Conservation (phyloP, 345 rosid species). For the Brassica incana region DNA sequence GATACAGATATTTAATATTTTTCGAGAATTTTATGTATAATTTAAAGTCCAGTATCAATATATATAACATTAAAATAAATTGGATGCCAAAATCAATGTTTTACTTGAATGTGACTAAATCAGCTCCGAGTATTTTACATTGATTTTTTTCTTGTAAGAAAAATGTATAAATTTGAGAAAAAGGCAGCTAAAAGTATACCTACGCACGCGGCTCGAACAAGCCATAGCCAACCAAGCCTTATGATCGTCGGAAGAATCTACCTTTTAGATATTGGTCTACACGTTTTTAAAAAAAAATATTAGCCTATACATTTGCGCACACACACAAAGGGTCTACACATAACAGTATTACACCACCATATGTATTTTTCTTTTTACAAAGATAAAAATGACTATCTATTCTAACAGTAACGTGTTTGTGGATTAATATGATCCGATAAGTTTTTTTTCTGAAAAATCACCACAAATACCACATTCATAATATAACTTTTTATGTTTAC, state of each 20-base stretch:
- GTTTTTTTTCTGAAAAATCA: not conserved
- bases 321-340: not conserved
- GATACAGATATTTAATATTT: too few relatives aligned
- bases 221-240: slow-evolving; percentile 14
- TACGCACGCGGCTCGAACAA: not conserved
- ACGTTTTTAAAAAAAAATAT: not conserved
- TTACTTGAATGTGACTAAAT: too few relatives aligned
- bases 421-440: not conserved
- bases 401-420: not conserved
- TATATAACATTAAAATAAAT: too few relatives aligned
- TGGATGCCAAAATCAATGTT: too few relatives aligned
- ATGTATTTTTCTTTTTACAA: not conserved
- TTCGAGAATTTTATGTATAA: too few relatives aligned
- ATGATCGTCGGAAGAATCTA: not conserved
- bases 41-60: too few relatives aligned
- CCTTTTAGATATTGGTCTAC: not conserved
- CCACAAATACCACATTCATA: too few relatives aligned
- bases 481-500: too few relatives aligned
- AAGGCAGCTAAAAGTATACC: slow-evolving; percentile 6
- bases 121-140: not conserved
- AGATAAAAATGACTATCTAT: not conserved
- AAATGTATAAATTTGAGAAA: not conserved
- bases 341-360: not conserved
- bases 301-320: not conserved
- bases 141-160: not conserved